Conservation (phyloP, 305 asterid species). For the Rubia tinctorum region DNA sequence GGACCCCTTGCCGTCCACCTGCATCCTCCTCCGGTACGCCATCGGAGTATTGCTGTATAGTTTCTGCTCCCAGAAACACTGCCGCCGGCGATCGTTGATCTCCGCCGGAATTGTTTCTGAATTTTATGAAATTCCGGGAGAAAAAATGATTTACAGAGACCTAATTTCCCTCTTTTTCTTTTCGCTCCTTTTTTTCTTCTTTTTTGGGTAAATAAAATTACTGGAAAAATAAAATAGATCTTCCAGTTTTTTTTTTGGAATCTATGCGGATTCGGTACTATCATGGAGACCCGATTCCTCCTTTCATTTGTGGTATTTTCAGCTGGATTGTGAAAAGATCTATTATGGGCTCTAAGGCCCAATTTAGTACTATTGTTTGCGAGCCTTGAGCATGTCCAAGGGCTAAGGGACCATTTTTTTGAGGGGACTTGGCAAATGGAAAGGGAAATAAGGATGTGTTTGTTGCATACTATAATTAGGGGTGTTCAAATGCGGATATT, state of each 20-base stretch:
- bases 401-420: too few species aligned
- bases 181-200: background rate
- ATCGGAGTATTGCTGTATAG: background rate
- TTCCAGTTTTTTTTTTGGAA: background rate
- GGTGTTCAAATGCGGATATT: too few species aligned
- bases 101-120: background rate
- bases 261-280: background rate
- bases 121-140: background rate
- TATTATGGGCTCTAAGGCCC: background rate
- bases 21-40: conserved; percentile 34
- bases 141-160: conserved; percentile 2
- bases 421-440: too few species aligned
- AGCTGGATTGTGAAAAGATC: background rate
- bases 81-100: conserved; percentile 1
- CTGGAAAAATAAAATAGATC: too few species aligned
- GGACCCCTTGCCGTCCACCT: conserved; percentile 16
- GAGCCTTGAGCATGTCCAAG: background rate
- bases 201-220: too few species aligned
- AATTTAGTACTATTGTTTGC: background rate
- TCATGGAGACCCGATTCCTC: conserved; percentile 10
- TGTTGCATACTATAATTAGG: too few species aligned
- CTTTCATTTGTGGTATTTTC: background rate
- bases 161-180: conserved; percentile 4
- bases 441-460: too few species aligned
- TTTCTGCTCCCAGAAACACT: background rate